Percentiles rank a stretch among this genome's conserved stretches.
phyloP scores from a whole-genome alignment of 768 basidiomycete genomes.

The Strobilomyces dryophilus region DNA sequence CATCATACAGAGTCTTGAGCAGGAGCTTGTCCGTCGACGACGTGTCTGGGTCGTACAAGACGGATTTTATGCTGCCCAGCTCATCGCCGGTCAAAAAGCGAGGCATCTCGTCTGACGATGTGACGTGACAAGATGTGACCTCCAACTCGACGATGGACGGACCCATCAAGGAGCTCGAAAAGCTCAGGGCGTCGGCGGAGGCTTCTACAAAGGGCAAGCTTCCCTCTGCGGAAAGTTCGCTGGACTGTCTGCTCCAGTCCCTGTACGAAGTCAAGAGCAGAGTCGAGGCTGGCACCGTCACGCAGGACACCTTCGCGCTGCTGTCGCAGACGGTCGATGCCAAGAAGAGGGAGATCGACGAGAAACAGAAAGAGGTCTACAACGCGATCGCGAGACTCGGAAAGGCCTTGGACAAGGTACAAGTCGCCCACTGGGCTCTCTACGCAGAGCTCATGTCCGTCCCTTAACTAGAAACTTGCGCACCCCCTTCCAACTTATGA shows the following conservation, averaged over 20 bases:
- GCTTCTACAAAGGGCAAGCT: slow-evolving; percentile 46
- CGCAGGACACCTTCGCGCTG: slow-evolving; percentile 45
- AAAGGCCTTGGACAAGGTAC: slow-evolving; percentile 88
- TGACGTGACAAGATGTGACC: slow-evolving; percentile 22
- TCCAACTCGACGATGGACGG: slow-evolving; percentile 52
- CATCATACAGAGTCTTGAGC: slow-evolving; percentile 34
- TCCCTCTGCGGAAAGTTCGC: slow-evolving; percentile 51
- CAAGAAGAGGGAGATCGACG: slow-evolving; percentile 81
- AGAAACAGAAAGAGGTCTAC: slow-evolving; percentile 87
- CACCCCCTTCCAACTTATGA: slow-evolving; percentile 60
- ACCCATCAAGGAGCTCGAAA: slow-evolving; percentile 73
- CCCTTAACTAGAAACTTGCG: slow-evolving; percentile 50
- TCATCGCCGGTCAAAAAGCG: slow-evolving; percentile 76
- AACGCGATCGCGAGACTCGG: slow-evolving; percentile 71
- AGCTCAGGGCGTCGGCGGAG: slow-evolving; percentile 62
- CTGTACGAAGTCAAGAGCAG: slow-evolving; percentile 54
- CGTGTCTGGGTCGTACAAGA: slow-evolving; percentile 38
- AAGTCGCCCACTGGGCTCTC: slow-evolving; percentile 11
- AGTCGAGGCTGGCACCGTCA: slow-evolving; percentile 44
- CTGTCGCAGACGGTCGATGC: slow-evolving; percentile 59
- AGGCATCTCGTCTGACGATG: slow-evolving; percentile 41
- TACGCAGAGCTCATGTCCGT: slow-evolving; percentile 3
- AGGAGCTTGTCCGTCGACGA: slow-evolving; percentile 33
- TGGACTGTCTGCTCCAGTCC: slow-evolving; percentile 59
- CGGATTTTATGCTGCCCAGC: slow-evolving; percentile 67